Conservation (phyloP, 768 basidiomycete genomes). For the Cantharellus anzutake region DNA sequence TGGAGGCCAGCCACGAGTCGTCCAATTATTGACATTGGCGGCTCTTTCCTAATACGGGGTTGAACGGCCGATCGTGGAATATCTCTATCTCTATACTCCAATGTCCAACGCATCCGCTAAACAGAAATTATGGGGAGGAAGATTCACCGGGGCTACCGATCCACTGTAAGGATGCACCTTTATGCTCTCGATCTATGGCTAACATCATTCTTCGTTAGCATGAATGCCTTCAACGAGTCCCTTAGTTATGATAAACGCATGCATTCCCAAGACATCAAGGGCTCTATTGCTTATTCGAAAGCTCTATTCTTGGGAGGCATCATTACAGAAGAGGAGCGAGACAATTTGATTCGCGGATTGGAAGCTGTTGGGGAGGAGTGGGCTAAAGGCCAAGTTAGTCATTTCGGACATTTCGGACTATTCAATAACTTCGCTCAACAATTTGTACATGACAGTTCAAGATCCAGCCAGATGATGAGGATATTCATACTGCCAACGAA, state of each 20-base stretch:
- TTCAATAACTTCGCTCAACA: neutral
- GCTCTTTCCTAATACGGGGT: no score
- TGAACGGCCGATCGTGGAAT: no score
- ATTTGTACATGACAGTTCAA: slow-evolving; percentile 35
- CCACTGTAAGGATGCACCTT: slow-evolving; percentile 37
- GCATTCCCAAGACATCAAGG: slow-evolving; percentile 78
- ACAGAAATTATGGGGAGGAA: slow-evolving; percentile 75
- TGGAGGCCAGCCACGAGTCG: no score
- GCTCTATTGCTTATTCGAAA: slow-evolving; percentile 93
- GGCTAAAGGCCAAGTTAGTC: slow-evolving; percentile 48
- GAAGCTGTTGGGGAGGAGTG: slow-evolving; percentile 66
- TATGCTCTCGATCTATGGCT: slow-evolving; percentile 1
- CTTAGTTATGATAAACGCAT: slow-evolving; percentile 88
- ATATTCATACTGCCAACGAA: slow-evolving; percentile 98
- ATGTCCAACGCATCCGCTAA: slow-evolving; percentile 13
- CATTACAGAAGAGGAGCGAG: slow-evolving; percentile 56
- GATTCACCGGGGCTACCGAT: slow-evolving; percentile 80
- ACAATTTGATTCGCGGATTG: slow-evolving; percentile 55
- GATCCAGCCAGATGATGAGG: slow-evolving; percentile 77
- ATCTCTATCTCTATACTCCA: no score
- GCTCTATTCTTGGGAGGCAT: slow-evolving; percentile 66
- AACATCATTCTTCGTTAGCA: slow-evolving; percentile 29
- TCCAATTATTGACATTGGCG: no score
- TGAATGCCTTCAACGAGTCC: slow-evolving; percentile 97
- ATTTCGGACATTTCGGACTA: neutral